phyloP scores from a whole-genome alignment of 495 filamentous ascomycete genomes.

The Corynascus novoguineensis region DNA sequence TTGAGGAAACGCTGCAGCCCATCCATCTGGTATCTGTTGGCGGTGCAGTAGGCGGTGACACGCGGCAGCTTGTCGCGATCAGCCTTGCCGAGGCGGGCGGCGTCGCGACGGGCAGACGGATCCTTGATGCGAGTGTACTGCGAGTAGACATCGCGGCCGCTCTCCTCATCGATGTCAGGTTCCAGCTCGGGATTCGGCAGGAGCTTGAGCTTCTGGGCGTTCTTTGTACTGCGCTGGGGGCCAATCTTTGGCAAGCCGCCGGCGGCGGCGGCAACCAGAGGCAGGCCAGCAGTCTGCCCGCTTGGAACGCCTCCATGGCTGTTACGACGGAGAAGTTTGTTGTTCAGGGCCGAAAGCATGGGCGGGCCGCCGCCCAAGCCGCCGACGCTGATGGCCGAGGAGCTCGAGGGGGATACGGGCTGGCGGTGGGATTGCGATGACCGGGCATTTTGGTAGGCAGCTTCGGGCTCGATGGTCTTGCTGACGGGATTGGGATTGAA shows the following conservation, averaged over 20 bases:
- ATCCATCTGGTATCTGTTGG: constrained; percentile 82
- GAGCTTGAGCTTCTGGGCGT: constrained; percentile 91
- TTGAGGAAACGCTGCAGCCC: constrained; percentile 85
- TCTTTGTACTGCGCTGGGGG: constrained; percentile 90
- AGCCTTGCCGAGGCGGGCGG: constrained; percentile 86
- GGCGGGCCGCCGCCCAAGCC: constrained; percentile 47
- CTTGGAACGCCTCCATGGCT: constrained; percentile 52
- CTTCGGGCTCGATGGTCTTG: constrained; percentile 46
- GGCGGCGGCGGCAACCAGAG: constrained; percentile 47
- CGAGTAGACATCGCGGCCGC: constrained; percentile 90
- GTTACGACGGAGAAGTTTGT: constrained; percentile 77
- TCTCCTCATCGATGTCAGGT: constrained; percentile 74
- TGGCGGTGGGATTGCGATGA: constrained; percentile 13
- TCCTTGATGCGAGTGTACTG: constrained; percentile 94
- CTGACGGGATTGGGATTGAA: constrained; percentile 47
- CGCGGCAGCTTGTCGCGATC: constrained; percentile 81
- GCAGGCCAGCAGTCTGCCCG: constrained; percentile 25
- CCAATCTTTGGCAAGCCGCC: constrained; percentile 75
- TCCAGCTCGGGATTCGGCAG: constrained; percentile 82
- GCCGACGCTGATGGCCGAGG: constrained; percentile 28
- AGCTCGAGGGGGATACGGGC: constrained; percentile 9
- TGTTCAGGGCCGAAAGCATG: constrained; percentile 78
- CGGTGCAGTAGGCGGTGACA: constrained; percentile 94
- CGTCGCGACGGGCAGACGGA: constrained; percentile 86
- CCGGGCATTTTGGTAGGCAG: constrained; percentile 16